phyloP scores from a whole-genome alignment of 371 early-diverging fungal species.

The Mucor racemosus region DNA sequence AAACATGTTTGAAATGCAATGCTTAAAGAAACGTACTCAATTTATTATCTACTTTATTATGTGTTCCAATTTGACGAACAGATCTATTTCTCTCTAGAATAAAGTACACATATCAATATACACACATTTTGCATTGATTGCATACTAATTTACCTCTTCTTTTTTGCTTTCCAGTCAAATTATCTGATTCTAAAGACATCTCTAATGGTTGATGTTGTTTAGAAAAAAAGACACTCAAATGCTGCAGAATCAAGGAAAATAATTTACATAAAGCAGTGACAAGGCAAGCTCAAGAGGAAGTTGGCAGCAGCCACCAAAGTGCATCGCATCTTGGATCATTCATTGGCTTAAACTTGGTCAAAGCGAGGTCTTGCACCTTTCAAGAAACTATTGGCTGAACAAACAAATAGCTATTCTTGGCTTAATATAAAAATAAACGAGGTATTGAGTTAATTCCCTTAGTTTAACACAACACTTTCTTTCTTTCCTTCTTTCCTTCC shows the following conservation, averaged over 20 bases:
- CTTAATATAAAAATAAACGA: conserved; percentile 3
- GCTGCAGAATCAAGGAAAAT: not conserved
- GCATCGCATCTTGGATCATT: not conserved
- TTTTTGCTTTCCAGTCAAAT: conserved; percentile 21
- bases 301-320: not conserved
- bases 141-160: conserved; percentile 18
- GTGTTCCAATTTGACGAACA: conserved; percentile 23
- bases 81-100: conserved; percentile 23
- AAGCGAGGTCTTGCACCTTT: conserved; percentile 10
- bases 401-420: not conserved
- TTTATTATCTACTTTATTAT: conserved; percentile 16
- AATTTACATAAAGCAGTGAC: conserved; percentile 8
- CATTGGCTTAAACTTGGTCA: conserved; percentile 9
- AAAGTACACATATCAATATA: not conserved
- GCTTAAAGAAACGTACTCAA: conserved; percentile 7
- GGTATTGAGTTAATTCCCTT: not conserved
- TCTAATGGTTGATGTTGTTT: not conserved
- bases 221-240: not conserved
- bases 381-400: conserved; percentile 2
- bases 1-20: not conserved
- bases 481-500: not conserved
- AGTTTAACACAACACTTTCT: no score
- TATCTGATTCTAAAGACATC: not conserved
- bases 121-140: not conserved
- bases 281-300: not conserved